Conservation (phyloP, 805 yeast genomes). For the Saccharomycopsis sp. region DNA sequence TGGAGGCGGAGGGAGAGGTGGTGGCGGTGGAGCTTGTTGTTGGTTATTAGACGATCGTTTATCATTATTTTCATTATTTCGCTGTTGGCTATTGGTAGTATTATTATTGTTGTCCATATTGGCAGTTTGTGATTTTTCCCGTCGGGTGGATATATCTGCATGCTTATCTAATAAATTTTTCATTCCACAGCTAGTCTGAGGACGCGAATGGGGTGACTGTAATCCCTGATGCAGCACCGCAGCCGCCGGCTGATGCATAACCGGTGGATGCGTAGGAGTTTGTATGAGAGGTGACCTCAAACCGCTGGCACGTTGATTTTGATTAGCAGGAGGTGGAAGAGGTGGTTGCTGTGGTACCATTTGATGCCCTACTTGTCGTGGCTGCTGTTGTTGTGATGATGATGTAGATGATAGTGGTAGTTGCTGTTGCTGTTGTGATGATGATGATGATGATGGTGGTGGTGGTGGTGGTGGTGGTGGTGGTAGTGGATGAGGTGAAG, state of each 20-base stretch:
- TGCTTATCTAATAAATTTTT: too few species aligned
- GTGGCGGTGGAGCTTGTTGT: not conserved
- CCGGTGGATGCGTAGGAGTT: too few species aligned
- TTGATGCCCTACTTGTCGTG: not conserved
- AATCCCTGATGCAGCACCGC: too few species aligned
- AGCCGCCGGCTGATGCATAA: too few species aligned
- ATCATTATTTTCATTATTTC: too few species aligned
- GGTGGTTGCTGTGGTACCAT: not conserved
- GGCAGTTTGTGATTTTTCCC: too few species aligned
- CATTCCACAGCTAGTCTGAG: too few species aligned
- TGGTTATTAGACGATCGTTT: not conserved
- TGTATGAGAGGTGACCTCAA: too few species aligned
- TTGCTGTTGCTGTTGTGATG: not conserved
- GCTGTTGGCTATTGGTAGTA: too few species aligned
- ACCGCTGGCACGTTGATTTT: not conserved
- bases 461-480: not conserved
- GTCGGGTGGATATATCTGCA: too few species aligned
- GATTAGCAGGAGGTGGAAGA: not conserved
- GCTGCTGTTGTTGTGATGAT: not conserved
- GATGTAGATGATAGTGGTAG: not conserved
- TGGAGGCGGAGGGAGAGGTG: not conserved
- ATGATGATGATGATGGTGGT: not conserved
- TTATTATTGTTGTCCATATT: too few species aligned
- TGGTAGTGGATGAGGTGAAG: not conserved
- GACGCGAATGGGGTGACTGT: too few species aligned